Conservation (phyloP, 2,329 filamentous ascomycete species). For the Leptographium flavum region DNA sequence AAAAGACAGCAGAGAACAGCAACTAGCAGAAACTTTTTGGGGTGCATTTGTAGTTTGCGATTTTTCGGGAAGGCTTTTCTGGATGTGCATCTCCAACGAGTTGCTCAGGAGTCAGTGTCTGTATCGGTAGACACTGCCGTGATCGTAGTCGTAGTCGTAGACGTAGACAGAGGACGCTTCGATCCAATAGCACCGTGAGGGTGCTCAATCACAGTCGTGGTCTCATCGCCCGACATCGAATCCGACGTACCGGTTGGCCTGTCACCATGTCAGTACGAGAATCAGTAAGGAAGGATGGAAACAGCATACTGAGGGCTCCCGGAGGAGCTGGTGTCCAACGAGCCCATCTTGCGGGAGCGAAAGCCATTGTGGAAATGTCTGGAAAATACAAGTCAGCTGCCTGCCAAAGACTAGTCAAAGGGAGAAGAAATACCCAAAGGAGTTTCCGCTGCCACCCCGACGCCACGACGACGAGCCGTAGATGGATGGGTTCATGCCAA, state of each 20-base stretch:
- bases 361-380: background rate
- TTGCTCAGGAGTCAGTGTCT: background rate
- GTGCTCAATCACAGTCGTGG: constrained; percentile 38
- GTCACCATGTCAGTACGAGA: background rate
- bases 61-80: no score
- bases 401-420: background rate
- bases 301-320: background rate
- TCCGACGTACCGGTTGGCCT: constrained; percentile 26
- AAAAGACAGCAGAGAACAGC: no score
- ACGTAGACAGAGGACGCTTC: background rate
- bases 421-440: constrained; percentile 11
- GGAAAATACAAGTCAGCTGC: background rate
- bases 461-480: constrained; percentile 25
- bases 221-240: constrained; percentile 31
- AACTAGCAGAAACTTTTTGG: no score
- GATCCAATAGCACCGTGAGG: constrained; percentile 14
- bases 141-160: no score
- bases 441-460: constrained; percentile 15
- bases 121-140: no score
- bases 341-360: background rate
- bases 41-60: no score
- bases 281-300: background rate
- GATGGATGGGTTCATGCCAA: constrained; percentile 38
- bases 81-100: background rate
- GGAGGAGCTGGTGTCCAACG: background rate